phyloP scores from a whole-genome alignment of 2,329 filamentous ascomycete species.

The Aspergillus tubingensis region DNA sequence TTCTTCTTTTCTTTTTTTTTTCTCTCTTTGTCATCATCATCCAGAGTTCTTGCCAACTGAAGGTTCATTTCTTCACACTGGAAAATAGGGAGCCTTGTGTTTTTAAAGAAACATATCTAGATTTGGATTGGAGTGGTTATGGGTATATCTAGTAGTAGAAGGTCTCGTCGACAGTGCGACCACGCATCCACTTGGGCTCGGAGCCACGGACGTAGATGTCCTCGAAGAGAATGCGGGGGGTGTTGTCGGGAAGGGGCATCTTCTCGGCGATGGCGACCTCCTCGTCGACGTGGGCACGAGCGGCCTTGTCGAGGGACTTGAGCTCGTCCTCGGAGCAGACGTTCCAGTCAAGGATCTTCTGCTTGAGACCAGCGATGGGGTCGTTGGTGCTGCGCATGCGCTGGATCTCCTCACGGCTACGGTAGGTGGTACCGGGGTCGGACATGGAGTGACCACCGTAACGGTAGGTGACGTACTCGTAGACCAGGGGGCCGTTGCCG shows the following conservation, averaged over 20 bases:
- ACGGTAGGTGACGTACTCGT: conserved; percentile 98
- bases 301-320: conserved; percentile 94
- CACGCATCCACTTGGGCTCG: conserved; percentile 85
- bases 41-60: no score
- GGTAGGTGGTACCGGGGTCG: conserved; percentile 98
- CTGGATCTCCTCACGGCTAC: conserved; percentile 98
- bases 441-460: conserved; percentile 99
- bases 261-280: conserved; percentile 90
- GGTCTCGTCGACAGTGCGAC: conserved; percentile 87
- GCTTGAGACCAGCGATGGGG: conserved; percentile 95
- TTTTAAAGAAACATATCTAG: background rate
- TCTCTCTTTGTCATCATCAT: conserved; percentile 1
- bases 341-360: conserved; percentile 95
- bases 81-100: no score
- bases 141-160: conserved; percentile 65
- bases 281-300: conserved; percentile 77
- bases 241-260: conserved; percentile 79
- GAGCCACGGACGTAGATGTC: conserved; percentile 90
- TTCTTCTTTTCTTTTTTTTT: conserved; percentile 2
- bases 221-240: conserved; percentile 83
- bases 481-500: conserved; percentile 89
- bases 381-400: conserved; percentile 99
- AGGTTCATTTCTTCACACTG: no score
- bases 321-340: conserved; percentile 91
- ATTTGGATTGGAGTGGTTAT: background rate